phyloP scores from a whole-genome alignment of 345 rosid species.

The Arabidopsis suecica region DNA sequence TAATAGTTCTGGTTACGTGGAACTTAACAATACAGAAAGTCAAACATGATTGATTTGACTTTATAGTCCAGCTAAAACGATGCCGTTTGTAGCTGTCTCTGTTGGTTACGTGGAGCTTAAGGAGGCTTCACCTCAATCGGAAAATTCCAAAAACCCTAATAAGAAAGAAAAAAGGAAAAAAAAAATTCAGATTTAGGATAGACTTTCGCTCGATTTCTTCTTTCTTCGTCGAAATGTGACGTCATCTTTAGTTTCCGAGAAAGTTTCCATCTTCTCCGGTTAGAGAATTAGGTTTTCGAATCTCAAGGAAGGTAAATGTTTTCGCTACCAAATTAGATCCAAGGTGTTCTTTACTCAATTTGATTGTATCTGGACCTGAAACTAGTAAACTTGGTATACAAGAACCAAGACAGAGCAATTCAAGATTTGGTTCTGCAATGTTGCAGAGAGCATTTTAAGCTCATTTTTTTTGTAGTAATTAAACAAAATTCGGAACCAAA shows the following conservation, averaged over 20 bases:
- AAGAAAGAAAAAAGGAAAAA: too few relatives aligned
- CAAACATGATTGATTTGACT: too few relatives aligned
- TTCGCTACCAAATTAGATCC: neutral
- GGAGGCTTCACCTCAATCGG: too few relatives aligned
- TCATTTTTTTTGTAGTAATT: neutral
- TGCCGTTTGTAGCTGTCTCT: too few relatives aligned
- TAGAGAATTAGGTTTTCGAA: neutral
- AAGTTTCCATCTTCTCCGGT: slow-evolving; percentile 8
- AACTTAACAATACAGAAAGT: neutral
- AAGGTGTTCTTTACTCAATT: neutral
- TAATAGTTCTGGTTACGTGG: slow-evolving; percentile 31
- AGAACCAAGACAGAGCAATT: neutral
- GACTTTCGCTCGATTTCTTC: too few relatives aligned
- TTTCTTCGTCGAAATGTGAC: neutral
- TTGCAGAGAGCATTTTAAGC: neutral
- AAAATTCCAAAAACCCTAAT: too few relatives aligned
- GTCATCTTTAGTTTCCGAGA: neutral
- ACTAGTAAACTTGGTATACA: neutral
- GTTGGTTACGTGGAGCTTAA: too few relatives aligned
- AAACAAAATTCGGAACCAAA: neutral
- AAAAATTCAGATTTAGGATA: too few relatives aligned
- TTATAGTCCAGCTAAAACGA: too few relatives aligned
- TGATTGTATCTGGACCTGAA: neutral
- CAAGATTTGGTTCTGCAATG: slow-evolving; percentile 6
- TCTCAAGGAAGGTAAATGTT: neutral